Evolutionary conservation across 2,329 filamentous ascomycete species (phyloP).

Genomic region (Neoscytalidium dimidiatum): DNA sequence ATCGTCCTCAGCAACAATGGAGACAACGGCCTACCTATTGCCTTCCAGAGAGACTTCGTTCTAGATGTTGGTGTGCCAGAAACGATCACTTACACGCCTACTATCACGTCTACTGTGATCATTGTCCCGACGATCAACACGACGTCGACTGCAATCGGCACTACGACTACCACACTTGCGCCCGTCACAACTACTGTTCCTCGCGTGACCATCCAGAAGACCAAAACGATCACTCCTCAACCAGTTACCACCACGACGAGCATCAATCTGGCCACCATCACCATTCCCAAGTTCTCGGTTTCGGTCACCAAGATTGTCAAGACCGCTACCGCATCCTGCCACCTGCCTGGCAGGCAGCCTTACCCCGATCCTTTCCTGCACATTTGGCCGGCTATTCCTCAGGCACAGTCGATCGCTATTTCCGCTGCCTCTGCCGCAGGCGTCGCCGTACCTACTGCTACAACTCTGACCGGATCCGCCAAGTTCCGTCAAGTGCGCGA

Average conservation of each 20-base stretch:
- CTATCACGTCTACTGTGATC: background rate
- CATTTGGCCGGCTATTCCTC: slow-evolving; percentile 30
- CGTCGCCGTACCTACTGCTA: slow-evolving; percentile 21
- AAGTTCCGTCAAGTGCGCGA: slow-evolving; percentile 25
- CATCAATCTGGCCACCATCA: slow-evolving; percentile 32
- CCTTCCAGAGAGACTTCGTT: slow-evolving; percentile 43
- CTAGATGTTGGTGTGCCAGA: slow-evolving; percentile 39
- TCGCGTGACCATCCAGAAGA: slow-evolving; percentile 27
- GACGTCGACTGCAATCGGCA: slow-evolving; percentile 24
- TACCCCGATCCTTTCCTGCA: slow-evolving; percentile 29
- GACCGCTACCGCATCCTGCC: slow-evolving; percentile 37
- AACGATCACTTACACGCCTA: slow-evolving; percentile 30
- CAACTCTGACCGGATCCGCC: slow-evolving; percentile 18
- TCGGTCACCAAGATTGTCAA: slow-evolving; percentile 25
- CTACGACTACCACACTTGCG: slow-evolving; percentile 26
- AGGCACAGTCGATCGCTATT: slow-evolving; percentile 19
- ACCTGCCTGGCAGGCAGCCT: slow-evolving; percentile 25
- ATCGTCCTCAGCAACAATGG: slow-evolving; percentile 46
- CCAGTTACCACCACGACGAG: slow-evolving; percentile 31
- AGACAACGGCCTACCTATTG: slow-evolving; percentile 38
- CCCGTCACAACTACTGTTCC: slow-evolving; percentile 27
- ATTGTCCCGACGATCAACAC: slow-evolving; percentile 13
- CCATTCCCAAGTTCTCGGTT: slow-evolving; percentile 24
- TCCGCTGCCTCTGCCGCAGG: slow-evolving; percentile 11
- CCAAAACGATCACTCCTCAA: slow-evolving; percentile 28